Percentiles rank a stretch among this genome's conserved stretches.
phyloP scores from a whole-genome alignment of 2,329 filamentous ascomycete genomes.

The Cladosporium phlei region DNA sequence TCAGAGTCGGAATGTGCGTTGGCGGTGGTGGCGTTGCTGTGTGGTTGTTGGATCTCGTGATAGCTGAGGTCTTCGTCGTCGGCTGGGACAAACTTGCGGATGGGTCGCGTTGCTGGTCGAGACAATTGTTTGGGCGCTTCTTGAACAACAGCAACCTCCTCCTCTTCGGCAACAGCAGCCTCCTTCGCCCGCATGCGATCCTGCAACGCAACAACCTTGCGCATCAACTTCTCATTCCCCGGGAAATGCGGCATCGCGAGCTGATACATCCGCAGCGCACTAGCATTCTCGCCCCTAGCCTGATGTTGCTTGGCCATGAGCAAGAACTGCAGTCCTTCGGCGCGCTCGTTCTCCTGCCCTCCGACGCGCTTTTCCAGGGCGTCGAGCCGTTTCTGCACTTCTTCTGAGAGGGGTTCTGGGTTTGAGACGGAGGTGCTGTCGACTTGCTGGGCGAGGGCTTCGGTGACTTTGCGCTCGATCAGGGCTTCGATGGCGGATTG shows the following conservation, averaged over 20 bases:
- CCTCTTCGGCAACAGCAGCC: too few species aligned
- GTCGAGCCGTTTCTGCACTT: slow-evolving; percentile 75
- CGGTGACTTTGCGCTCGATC: slow-evolving; percentile 85
- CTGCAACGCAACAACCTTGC: slow-evolving; percentile 52
- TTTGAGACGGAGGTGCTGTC: slow-evolving; percentile 26
- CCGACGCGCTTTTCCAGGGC: slow-evolving; percentile 83
- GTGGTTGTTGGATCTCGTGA: slow-evolving; percentile 49
- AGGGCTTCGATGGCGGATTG: slow-evolving; percentile 78
- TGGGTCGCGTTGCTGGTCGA: slow-evolving; percentile 11
- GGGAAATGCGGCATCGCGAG: slow-evolving; percentile 81
- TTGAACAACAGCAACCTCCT: slow-evolving; percentile 6
- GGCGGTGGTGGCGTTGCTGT: too few species aligned
- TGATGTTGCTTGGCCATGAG: slow-evolving; percentile 91
- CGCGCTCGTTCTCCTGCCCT: slow-evolving; percentile 63
- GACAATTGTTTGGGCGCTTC: slow-evolving; percentile 1
- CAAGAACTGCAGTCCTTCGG: slow-evolving; percentile 77
- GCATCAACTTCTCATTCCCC: slow-evolving; percentile 67
- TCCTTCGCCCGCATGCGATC: slow-evolving; percentile 45
- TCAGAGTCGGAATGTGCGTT: slow-evolving; percentile 16
- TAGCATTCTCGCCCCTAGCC: slow-evolving; percentile 71
- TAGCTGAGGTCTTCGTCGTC: slow-evolving; percentile 51
- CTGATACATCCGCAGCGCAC: slow-evolving; percentile 80
- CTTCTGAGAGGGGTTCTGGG: slow-evolving; percentile 56
- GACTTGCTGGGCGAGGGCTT: slow-evolving; percentile 75
- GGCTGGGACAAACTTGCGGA: slow-evolving; percentile 8